Evolutionary conservation across 495 filamentous ascomycete genomes (phyloP).

Genomic region (Podospora bellae-mahoneyi): DNA sequence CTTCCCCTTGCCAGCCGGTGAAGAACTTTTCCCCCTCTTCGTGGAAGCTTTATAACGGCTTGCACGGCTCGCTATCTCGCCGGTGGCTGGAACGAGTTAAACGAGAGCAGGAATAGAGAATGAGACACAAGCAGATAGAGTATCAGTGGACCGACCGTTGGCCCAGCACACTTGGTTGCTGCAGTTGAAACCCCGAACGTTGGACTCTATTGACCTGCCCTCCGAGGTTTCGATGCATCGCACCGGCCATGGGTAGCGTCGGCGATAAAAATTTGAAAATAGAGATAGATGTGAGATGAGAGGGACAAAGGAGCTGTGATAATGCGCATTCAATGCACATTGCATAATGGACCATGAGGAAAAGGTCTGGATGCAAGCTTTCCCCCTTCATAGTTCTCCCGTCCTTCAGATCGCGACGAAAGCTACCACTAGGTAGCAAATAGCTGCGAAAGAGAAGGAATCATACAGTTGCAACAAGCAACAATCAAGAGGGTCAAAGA

Average conservation of each 20-base stretch:
- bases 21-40: not conserved
- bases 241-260: not conserved
- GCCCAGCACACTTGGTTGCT: not conserved
- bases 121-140: not conserved
- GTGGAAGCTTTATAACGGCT: not conserved
- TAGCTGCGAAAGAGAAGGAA: not conserved
- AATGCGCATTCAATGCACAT: not conserved
- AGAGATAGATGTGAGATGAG: not conserved
- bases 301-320: not conserved
- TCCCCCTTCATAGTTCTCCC: too few species aligned
- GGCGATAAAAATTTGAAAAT: not conserved
- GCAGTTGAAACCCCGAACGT: not conserved
- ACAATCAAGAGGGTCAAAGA: not conserved
- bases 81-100: not conserved
- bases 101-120: not conserved
- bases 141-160: not conserved
- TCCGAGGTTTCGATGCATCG: not conserved
- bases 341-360: not conserved
- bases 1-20: not conserved
- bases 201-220: conserved; percentile 5
- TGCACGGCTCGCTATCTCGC: not conserved
- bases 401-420: not conserved
- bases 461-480: not conserved
- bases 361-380: not conserved
- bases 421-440: not conserved